These are phyloP conservation scores for Ophiostoma sp. DNA, from an alignment of 2,329 filamentous ascomycete species.

Conservation along the genomic window DNA sequence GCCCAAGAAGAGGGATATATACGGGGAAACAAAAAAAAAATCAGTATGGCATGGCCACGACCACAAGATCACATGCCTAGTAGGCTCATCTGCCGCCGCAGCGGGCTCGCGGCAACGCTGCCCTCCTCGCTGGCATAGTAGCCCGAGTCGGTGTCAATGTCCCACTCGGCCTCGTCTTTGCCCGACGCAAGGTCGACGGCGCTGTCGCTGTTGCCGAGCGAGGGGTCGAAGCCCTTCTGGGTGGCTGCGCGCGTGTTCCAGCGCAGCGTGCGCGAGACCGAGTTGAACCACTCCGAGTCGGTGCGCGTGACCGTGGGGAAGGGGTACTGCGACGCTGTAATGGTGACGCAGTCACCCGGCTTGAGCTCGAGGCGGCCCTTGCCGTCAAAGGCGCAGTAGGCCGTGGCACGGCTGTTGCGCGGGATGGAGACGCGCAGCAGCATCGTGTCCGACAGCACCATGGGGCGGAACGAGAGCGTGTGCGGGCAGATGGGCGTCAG, in stretches of 20 bases:
- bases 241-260: conserved; percentile 93
- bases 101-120: conserved; percentile 60
- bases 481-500: conserved; percentile 97
- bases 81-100: conserved; percentile 68
- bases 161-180: conserved; percentile 65
- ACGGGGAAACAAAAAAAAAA: neutral
- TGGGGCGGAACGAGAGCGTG: conserved; percentile 91
- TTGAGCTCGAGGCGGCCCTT: conserved; percentile 91
- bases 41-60: neutral
- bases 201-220: conserved; percentile 27
- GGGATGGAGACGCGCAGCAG: conserved; percentile 85
- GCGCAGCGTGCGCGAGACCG: conserved; percentile 80
- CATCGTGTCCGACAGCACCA: conserved; percentile 95
- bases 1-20: conserved; percentile 1
- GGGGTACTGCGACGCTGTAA: conserved; percentile 91
- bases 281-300: conserved; percentile 93
- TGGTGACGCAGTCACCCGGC: conserved; percentile 91
- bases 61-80: conserved; percentile 49
- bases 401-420: conserved; percentile 76
- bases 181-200: conserved; percentile 46
- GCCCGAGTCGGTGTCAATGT: conserved; percentile 85
- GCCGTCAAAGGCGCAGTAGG: conserved; percentile 95
- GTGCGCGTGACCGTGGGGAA: conserved; percentile 93
- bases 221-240: conserved; percentile 77
- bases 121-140: conserved; percentile 69